A percentile compares a stretch with the other conserved stretches of the same genome.
These are phyloP conservation scores for Apiospora rasikravindrae DNA, from an alignment of 2,329 filamentous ascomycete species.

Conservation along the genomic window DNA sequence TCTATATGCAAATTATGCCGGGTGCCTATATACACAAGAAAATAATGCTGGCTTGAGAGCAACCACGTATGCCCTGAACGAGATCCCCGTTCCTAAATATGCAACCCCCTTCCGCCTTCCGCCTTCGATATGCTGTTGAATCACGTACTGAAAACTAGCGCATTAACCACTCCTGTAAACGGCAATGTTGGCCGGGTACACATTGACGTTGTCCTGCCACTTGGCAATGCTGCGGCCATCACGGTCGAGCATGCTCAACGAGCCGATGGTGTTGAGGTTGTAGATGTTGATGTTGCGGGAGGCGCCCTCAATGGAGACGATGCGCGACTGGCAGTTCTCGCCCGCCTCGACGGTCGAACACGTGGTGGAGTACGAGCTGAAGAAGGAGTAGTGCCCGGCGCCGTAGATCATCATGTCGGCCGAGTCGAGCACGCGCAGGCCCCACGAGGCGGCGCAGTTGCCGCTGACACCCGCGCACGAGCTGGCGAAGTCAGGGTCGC, in stretches of 20 bases:
- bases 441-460: conserved; percentile 59
- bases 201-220: conserved; percentile 39
- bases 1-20: not conserved
- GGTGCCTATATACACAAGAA: not conserved
- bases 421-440: conserved; percentile 61
- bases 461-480: conserved; percentile 45
- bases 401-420: conserved; percentile 60
- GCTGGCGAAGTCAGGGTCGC: conserved; percentile 55
- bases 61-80: not conserved
- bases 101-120: not conserved
- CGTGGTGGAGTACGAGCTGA: conserved; percentile 60
- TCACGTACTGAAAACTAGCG: not conserved
- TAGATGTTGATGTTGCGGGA: conserved; percentile 45
- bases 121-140: not conserved
- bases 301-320: conserved; percentile 44
- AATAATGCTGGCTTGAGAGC: not conserved
- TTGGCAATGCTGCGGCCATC: conserved; percentile 38
- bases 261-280: conserved; percentile 53
- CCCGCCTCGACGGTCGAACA: conserved; percentile 44
- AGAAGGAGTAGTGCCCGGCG: conserved; percentile 65
- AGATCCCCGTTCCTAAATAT: not conserved
- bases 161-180: conserved; percentile 36
- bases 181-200: conserved; percentile 39
- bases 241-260: conserved; percentile 43
- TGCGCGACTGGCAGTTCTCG: conserved; percentile 46